Percentiles rank a stretch among this genome's conserved stretches.
phyloP scores from a whole-genome alignment of 371 early-diverging fungal genomes.

The Haplosporangium sp. region DNA sequence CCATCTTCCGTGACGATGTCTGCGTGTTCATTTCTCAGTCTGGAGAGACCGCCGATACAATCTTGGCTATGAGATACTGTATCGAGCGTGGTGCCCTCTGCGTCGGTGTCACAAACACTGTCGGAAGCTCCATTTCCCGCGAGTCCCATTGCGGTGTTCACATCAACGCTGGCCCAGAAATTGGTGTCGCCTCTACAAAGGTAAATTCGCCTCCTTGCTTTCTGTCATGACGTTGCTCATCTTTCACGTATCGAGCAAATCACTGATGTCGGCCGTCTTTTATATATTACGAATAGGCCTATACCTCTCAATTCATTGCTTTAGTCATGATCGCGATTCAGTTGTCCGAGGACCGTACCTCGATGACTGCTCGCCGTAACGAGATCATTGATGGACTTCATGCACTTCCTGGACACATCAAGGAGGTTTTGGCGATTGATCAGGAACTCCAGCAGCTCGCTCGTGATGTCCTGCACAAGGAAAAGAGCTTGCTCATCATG shows the following conservation, averaged over 20 bases:
- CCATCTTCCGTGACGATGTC: conserved; percentile 99
- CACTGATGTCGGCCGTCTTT: background rate
- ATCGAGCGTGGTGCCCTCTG: conserved; percentile 97
- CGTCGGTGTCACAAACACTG: conserved; percentile 99
- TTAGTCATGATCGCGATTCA: conserved; percentile 98
- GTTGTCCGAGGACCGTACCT: conserved; percentile 91
- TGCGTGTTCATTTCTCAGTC: conserved; percentile 99
- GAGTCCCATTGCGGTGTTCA: conserved; percentile 99
- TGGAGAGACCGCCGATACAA: conserved; percentile 99
- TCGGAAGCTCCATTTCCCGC: conserved; percentile 96
- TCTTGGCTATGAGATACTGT: conserved; percentile 98
- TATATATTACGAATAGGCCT: conserved; percentile 71
- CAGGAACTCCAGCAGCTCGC: conserved; percentile 87
- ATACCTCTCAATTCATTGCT: conserved; percentile 98
- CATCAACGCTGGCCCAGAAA: conserved; percentile 99
- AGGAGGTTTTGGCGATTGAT: conserved; percentile 91
- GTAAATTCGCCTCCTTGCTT: conserved; percentile 16
- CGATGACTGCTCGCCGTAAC: conserved; percentile 88
- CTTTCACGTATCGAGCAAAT: background rate
- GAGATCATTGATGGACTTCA: conserved; percentile 96
- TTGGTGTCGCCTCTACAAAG: conserved; percentile 99
- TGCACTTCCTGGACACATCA: conserved; percentile 92
- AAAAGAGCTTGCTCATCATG: conserved; percentile 94
- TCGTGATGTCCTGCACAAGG: conserved; percentile 80
- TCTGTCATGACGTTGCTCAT: background rate